phyloP scores from a whole-genome alignment of 306 rosid genomes.

The Acacia crassicarpa region DNA sequence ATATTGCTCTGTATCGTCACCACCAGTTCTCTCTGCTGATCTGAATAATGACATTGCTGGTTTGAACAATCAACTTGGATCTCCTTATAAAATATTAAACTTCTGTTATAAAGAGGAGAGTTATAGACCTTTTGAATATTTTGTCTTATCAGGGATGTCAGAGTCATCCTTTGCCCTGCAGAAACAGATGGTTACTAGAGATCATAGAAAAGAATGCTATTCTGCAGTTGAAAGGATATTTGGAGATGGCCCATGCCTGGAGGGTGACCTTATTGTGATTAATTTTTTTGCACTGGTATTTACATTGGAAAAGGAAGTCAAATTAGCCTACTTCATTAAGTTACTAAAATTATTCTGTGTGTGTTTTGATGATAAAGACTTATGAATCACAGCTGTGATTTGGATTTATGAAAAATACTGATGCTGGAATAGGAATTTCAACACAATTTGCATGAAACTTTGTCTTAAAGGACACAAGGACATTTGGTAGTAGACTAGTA shows the following conservation, averaged over 20 bases:
- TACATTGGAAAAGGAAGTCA: background rate
- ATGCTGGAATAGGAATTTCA: background rate
- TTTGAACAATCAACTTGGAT: slow-evolving; percentile 38
- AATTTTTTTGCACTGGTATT: slow-evolving; percentile 86
- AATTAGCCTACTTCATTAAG: background rate
- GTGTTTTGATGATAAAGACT: background rate
- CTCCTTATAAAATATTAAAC: slow-evolving; percentile 3
- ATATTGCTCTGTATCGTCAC: slow-evolving; percentile 60
- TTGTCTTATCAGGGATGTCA: slow-evolving; percentile 43
- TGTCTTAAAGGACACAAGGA: slow-evolving; percentile 13
- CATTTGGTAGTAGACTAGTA: slow-evolving; percentile 10
- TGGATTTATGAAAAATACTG: background rate
- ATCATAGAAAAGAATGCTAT: slow-evolving; percentile 62
- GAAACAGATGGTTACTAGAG: slow-evolving; percentile 47
- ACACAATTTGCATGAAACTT: background rate
- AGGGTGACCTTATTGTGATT: slow-evolving; percentile 60
- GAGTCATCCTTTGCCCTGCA: slow-evolving; percentile 53
- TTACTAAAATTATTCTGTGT: background rate
- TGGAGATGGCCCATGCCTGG: slow-evolving; percentile 62
- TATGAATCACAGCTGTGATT: slow-evolving; percentile 1
- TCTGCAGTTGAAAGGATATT: slow-evolving; percentile 60
- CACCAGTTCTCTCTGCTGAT: slow-evolving; percentile 60
- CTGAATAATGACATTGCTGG: slow-evolving; percentile 49
- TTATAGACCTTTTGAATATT: slow-evolving; percentile 25
- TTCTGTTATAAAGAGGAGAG: slow-evolving; percentile 4